Percentiles rank a stretch among this genome's conserved stretches.
Evolutionary conservation across 352 stramenopile genomes (phyloP).

Genomic region (Elongisporangium prolatum): DNA sequence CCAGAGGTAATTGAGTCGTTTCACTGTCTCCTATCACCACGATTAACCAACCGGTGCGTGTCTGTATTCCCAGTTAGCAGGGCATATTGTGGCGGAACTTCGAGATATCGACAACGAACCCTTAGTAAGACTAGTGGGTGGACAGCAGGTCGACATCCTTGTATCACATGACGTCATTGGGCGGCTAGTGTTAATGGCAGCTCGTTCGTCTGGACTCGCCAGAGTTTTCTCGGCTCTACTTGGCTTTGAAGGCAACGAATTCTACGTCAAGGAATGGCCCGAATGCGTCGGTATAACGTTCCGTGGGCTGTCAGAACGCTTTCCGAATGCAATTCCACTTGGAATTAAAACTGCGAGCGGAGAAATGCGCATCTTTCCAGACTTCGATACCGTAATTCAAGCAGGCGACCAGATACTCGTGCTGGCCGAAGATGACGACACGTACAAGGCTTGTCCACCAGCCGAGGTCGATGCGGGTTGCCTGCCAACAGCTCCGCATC

Average conservation of each 20-base stretch:
- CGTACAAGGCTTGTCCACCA: slow-evolving; percentile 64
- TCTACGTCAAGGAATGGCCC: slow-evolving; percentile 87
- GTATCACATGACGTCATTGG: slow-evolving; percentile 89
- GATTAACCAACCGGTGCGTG: no score
- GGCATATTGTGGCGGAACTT: slow-evolving; percentile 85
- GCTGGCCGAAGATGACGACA: slow-evolving; percentile 86
- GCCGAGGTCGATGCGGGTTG: slow-evolving; percentile 30
- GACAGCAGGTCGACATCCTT: slow-evolving; percentile 75
- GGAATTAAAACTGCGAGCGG: slow-evolving; percentile 61
- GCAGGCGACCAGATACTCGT: slow-evolving; percentile 74
- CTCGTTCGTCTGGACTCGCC: slow-evolving; percentile 72
- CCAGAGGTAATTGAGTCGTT: slow-evolving; percentile 31
- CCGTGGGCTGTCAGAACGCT: slow-evolving; percentile 54
- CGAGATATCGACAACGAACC: slow-evolving; percentile 87
- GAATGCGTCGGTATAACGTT: slow-evolving; percentile 72
- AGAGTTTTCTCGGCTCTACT: slow-evolving; percentile 65
- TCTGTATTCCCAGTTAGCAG: slow-evolving; percentile 28
- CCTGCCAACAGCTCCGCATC: slow-evolving; percentile 17
- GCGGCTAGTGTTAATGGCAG: slow-evolving; percentile 82
- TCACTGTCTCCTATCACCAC: neutral
- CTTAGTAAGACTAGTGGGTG: slow-evolving; percentile 71
- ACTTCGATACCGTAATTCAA: slow-evolving; percentile 22
- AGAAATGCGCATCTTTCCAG: slow-evolving; percentile 58
- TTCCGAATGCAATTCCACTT: slow-evolving; percentile 78
- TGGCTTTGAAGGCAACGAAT: slow-evolving; percentile 86